phyloP scores from a whole-genome alignment of 306 rosid genomes.

The Pterocarpus santalinus region DNA sequence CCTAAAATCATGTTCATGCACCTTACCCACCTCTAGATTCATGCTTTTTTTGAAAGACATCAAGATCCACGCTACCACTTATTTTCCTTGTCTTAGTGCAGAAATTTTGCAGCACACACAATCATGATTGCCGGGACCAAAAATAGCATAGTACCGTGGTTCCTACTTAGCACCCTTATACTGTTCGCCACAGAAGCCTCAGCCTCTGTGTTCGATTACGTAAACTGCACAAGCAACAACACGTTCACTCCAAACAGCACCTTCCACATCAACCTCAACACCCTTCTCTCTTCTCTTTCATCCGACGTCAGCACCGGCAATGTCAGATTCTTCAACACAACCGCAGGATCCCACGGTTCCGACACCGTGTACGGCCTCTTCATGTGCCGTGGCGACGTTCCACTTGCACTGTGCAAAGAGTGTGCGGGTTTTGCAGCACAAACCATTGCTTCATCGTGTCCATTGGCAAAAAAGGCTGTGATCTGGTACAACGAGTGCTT shows the following conservation, averaged over 20 bases:
- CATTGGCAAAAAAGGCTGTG: conserved; percentile 45
- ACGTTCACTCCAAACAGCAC: conserved; percentile 53
- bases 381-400: conserved; percentile 61
- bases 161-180: neutral
- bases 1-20: neutral
- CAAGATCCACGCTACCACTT: neutral
- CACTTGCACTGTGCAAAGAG: conserved; percentile 51
- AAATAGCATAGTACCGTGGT: neutral
- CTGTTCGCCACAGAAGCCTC: conserved; percentile 37
- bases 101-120: conserved; percentile 18
- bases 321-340: conserved; percentile 54
- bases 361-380: conserved; percentile 54
- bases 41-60: too few relatives aligned
- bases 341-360: conserved; percentile 5
- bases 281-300: conserved; percentile 53
- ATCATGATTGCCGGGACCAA: conserved; percentile 25
- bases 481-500: conserved; percentile 63
- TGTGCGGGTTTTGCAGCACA: conserved; percentile 53
- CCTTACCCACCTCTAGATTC: neutral
- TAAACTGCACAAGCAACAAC: conserved; percentile 46
- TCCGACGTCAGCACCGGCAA: conserved; percentile 46
- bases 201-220: conserved; percentile 57
- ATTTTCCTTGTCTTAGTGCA: neutral
- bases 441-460: conserved; percentile 38
- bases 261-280: conserved; percentile 47